A percentile compares a stretch with the other conserved stretches of the same genome.
Evolutionary conservation across 2,329 filamentous ascomycete species (phyloP).

Genomic region (Tolypocladium sp.): DNA sequence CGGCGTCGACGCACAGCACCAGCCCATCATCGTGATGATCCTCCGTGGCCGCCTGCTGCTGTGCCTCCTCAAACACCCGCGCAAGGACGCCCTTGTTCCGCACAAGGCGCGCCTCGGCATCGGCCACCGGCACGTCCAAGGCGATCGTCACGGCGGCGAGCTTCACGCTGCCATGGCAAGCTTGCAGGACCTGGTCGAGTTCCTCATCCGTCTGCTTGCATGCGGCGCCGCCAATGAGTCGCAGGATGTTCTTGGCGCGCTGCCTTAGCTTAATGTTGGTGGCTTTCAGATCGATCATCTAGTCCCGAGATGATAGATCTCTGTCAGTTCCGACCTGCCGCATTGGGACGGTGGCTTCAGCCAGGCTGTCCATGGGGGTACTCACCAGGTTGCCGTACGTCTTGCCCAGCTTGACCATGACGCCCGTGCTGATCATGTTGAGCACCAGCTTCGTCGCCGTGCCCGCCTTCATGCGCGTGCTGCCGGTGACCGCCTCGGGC

Average conservation of each 20-base stretch:
- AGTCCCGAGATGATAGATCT: background rate
- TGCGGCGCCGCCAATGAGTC: constrained; percentile 6
- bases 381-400: constrained; percentile 31
- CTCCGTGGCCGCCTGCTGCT: background rate
- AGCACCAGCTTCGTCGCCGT: constrained; percentile 33
- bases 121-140: constrained; percentile 4
- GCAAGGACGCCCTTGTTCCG: constrained; percentile 8
- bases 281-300: constrained; percentile 18
- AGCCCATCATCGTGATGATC: background rate
- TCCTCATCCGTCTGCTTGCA: constrained; percentile 10
- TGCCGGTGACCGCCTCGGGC: constrained; percentile 33
- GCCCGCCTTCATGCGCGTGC: constrained; percentile 34
- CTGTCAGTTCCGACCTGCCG: constrained; percentile 5
- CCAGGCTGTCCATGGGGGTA: background rate
- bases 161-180: constrained; percentile 7
- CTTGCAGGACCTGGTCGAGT: constrained; percentile 8
- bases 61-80: constrained; percentile 6
- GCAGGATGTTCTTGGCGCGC: constrained; percentile 13
- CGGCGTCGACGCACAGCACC: constrained; percentile 30
- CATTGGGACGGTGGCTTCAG: background rate
- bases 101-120: constrained; percentile 10
- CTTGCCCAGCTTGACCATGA: constrained; percentile 30
- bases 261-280: constrained; percentile 25
- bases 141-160: constrained; percentile 1
- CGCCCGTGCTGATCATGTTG: constrained; percentile 32